Percentiles rank a stretch among this genome's conserved stretches.
phyloP scores from a whole-genome alignment of 495 filamentous ascomycete species.

The Trypethelium eluteriae region DNA sequence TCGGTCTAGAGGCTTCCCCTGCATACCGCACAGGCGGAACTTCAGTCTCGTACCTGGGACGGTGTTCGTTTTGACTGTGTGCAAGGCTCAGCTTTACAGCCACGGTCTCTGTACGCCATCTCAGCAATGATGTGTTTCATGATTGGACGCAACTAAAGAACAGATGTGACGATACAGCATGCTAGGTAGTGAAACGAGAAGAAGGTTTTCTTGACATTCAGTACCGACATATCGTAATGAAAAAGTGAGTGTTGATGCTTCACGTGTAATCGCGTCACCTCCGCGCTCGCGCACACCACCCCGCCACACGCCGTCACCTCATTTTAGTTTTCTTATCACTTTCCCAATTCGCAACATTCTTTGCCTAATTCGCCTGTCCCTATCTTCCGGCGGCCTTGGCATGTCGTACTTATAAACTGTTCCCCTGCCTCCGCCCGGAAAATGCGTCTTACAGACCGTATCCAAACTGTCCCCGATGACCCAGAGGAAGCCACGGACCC shows the following conservation, averaged over 20 bases:
- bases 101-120: neutral
- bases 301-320: neutral
- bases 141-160: neutral
- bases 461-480: conserved; percentile 20
- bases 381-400: neutral
- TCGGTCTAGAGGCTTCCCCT: neutral
- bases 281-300: conserved; percentile 2
- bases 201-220: neutral
- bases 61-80: neutral
- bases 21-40: neutral
- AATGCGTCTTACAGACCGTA: conserved; percentile 16
- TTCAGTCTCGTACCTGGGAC: neutral
- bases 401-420: neutral
- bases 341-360: neutral
- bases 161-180: neutral
- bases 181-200: neutral
- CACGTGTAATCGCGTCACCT: conserved; percentile 8
- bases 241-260: neutral
- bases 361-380: neutral
- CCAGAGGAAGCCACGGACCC: conserved; percentile 40
- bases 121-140: neutral
- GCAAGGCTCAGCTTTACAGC: neutral
- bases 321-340: neutral
- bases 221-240: neutral
- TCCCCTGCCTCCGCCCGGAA: neutral